phyloP scores from a whole-genome alignment of 2,329 filamentous ascomycete genomes.

The Clonostachys byssicola region DNA sequence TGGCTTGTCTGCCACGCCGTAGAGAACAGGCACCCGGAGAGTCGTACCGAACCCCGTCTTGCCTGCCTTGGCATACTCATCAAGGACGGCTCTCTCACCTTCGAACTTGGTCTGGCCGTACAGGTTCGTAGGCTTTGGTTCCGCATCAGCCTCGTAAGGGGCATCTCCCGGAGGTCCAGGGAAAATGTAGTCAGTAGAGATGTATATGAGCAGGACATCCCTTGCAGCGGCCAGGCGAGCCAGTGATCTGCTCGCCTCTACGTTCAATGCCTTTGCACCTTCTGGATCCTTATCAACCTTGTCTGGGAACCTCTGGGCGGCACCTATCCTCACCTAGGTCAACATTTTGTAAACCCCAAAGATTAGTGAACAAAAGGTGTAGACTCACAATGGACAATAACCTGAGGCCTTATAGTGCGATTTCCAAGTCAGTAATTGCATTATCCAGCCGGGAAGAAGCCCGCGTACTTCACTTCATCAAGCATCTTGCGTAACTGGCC shows the following conservation, averaged over 20 bases:
- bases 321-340: conserved; percentile 45
- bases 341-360: not conserved
- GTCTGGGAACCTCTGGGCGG: conserved; percentile 84
- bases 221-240: conserved; percentile 61
- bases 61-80: conserved; percentile 43
- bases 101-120: conserved; percentile 63
- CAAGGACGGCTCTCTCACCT: conserved; percentile 61
- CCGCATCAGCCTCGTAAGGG: conserved; percentile 66
- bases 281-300: conserved; percentile 77
- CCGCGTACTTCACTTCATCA: conserved; percentile 48
- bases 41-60: conserved; percentile 59
- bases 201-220: conserved; percentile 66
- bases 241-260: conserved; percentile 63
- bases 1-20: conserved; percentile 67
- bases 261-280: conserved; percentile 70
- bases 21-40: conserved; percentile 78
- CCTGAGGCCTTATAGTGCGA: conserved; percentile 54
- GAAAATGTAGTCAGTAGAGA: conserved; percentile 82
- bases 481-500: conserved; percentile 44
- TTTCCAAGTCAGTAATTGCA: not conserved
- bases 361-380: not conserved
- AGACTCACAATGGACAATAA: conserved; percentile 73
- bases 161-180: conserved; percentile 72
- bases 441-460: not conserved
- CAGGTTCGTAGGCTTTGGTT: conserved; percentile 69